A percentile compares a stretch with the other conserved stretches of the same genome.
These are phyloP conservation scores for Trichophyton verrucosum DNA, from an alignment of 2,329 filamentous ascomycete species.

Conservation along the genomic window DNA sequence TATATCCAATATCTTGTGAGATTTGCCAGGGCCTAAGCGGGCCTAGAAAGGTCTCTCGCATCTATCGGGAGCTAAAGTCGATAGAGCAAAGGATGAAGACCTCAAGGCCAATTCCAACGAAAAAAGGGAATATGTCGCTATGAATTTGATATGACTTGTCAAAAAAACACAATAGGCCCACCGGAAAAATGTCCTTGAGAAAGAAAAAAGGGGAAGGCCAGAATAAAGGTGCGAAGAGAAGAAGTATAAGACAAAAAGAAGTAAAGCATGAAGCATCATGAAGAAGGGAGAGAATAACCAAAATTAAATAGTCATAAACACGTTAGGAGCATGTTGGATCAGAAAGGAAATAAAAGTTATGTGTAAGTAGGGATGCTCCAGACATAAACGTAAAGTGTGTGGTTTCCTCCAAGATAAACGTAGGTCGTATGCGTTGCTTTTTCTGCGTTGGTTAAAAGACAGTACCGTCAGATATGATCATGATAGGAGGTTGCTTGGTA, in stretches of 20 bases:
- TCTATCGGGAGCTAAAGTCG: neutral
- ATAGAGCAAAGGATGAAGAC: neutral
- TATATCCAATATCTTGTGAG: neutral
- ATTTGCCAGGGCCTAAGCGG: neutral
- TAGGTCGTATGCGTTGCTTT: neutral
- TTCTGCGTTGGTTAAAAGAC: slow-evolving; percentile 52
- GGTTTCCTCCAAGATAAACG: neutral
- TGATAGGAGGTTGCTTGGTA: slow-evolving; percentile 89
- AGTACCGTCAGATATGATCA: slow-evolving; percentile 91
- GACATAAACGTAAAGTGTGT: neutral
- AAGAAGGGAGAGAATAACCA: neutral
- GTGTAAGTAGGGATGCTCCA: neutral
- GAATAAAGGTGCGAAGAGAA: neutral
- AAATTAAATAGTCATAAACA: neutral
- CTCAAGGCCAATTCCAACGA: neutral
- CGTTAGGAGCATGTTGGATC: neutral
- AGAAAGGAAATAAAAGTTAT: neutral
- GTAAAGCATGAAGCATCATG: neutral
- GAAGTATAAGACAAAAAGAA: neutral
- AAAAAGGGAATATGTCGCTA: neutral
- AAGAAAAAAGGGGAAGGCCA: neutral
- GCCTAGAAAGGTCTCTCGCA: neutral
- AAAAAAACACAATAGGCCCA: neutral
- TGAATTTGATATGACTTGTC: neutral
- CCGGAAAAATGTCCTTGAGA: neutral